Base-by-base conservation (phyloP, 345 rosid genomes). In the Eucalyptus microcorys region DNA sequence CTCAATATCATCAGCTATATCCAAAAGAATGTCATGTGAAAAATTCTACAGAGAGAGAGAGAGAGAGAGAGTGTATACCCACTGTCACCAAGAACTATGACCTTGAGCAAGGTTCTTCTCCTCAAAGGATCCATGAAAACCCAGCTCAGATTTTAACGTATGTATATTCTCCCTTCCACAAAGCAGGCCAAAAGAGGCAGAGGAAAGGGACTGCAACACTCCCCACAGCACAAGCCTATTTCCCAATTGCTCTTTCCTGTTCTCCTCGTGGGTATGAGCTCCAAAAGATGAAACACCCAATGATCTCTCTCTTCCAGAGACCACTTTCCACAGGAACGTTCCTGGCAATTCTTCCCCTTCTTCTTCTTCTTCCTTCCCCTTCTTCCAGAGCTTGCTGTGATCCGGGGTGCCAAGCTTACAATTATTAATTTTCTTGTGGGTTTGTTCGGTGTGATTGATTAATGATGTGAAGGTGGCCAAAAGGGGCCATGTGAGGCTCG, bases 1-100 rank as follows among this genome's bases (percentile, higher is more conserved):
- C 7, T 76, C 42, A n/a, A 27, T 83, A 57, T 87, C 52, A 40
- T 14, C 50, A 85, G 79, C 11, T 55, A 59, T 30, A 49, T 26
- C 84, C 49, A 49, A 53, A 64, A 40, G 57, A 32, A 14, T 37
- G 5, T 49, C 49, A 14, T 32, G 50, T 7, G 26, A 86, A 49
- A 49, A 40, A 30, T 34, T 32, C 19, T 10, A 12, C 26, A 16
- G 8, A 32, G 52, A 64, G 53, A 48, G 37, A 64, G 53, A 48
- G n/a, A 30, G 12, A 24, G 45, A 79, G 32, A 87, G 43, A 27
- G 27, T 48, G 47, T 91, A 17, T 92, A 96, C 99, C 99, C 99
- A 57, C 96, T 94, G 71, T 97, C 99, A 40, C 99, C 99, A 1
- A 97, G 96, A 61, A 96, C 95, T 61, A 97, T 95, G 90, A 97